These are phyloP conservation scores for Intubia oerlemansii DNA, from an alignment of 2,329 filamentous ascomycete genomes.

Conservation along the genomic window DNA sequence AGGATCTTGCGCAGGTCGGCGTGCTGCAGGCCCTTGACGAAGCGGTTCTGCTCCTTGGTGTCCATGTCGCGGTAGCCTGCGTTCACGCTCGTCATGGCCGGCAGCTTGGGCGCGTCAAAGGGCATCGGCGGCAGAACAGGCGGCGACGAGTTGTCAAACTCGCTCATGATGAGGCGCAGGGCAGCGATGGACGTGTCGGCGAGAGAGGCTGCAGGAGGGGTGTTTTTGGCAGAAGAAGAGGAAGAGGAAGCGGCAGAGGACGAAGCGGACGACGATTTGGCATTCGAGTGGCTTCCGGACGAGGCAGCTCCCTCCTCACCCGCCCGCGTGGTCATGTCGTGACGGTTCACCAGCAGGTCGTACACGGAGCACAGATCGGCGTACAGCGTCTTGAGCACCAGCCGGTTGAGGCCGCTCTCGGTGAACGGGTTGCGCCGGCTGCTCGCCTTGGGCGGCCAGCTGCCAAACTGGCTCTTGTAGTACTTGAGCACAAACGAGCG, in stretches of 20 bases:
- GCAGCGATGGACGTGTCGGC: slow-evolving; percentile 41
- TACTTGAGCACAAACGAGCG: slow-evolving; percentile 51
- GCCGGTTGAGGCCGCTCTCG: slow-evolving; percentile 66
- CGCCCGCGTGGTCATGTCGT: slow-evolving; percentile 55
- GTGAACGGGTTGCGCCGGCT: slow-evolving; percentile 83
- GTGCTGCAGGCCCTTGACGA: slow-evolving; percentile 51
- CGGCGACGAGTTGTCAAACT: slow-evolving; percentile 76
- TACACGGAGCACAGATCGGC: slow-evolving; percentile 72
- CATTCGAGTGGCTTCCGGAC: too few species aligned
- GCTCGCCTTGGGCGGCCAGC: slow-evolving; percentile 78
- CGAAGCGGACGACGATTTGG: slow-evolving; percentile 7
- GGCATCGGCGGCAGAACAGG: slow-evolving; percentile 82
- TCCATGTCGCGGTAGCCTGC: slow-evolving; percentile 43
- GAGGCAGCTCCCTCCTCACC: slow-evolving; percentile 25
- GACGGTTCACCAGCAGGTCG: slow-evolving; percentile 69
- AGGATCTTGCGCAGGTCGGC: slow-evolving; percentile 59
- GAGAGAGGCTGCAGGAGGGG: slow-evolving; percentile 14
- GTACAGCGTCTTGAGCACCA: slow-evolving; percentile 66
- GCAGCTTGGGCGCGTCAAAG: slow-evolving; percentile 67
- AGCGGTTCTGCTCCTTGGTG: slow-evolving; percentile 52
- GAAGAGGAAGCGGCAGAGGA: neutral
- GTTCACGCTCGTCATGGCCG: slow-evolving; percentile 43
- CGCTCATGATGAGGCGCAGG: slow-evolving; percentile 58
- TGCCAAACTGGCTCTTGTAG: slow-evolving; percentile 36
- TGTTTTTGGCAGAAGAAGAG: too few species aligned